Base-by-base conservation (phyloP, 2,329 filamentous ascomycete species). In the Drechslerella coelobrocha region DNA sequence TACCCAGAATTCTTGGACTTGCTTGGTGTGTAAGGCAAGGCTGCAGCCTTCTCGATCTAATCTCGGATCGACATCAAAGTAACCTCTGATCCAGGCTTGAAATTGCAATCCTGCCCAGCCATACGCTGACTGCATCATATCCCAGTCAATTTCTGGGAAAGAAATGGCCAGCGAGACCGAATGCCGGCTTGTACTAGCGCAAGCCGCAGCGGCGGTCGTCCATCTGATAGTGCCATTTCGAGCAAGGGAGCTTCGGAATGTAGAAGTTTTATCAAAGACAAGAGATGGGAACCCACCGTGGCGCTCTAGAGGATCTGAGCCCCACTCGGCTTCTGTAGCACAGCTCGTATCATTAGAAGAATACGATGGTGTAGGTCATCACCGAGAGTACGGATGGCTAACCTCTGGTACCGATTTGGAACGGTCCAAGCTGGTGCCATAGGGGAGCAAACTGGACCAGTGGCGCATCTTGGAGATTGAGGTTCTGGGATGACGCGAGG, bases 51-150 rank as follows among this genome's bases (percentile, higher is more conserved):
- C 14, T 12, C 79, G 76, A 24, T 83, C 74, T 29, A 76, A 75
- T 37, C 76, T 77, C 17, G 29, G 29, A 27, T 31, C 53, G 24
- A 74, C 52, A 5, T 59, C 65, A 24, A 66, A 59, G 37, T 59
- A 57, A 2, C 84, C 84, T 52, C 84, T 80, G 24, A 81, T 79
- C 84, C 84, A 87, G 7, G 81, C 82, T 75, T 86, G 84, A 76
- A 83, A 86, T 74, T 86, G 84, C 10, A 84, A 77, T 17, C 83
- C 83, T 51, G 84, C 79, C 85, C 84, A 87, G 48, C 85, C 85
- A 75, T 86, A 86, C 10, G 85, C 77, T 10, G 79, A 77, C 72
- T 83, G 82, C 43, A 85, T 77, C 51, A 81, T 82, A 14, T 77
- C 74, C 84, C 84, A 86, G 68, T 86, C 80, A n/a, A 85, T 78